Percentiles rank a stretch among this genome's conserved stretches.
Evolutionary conservation across 176 grass and related monocot species (phyloP).

Genomic region (Guadua angustifolia): DNA sequence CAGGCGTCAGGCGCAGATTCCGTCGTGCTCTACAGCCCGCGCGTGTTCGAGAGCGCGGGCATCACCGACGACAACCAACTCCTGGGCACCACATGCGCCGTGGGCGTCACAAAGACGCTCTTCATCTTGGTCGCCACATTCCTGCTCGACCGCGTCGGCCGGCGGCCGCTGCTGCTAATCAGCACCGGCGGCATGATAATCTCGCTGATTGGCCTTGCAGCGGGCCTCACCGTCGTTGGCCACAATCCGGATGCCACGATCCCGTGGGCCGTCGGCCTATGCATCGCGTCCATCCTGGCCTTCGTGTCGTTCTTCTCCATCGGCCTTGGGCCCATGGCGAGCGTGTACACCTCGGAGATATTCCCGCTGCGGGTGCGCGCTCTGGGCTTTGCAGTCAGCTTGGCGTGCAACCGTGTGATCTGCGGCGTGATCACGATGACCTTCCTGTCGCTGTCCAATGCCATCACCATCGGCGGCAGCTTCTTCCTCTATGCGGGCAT

Average conservation of each 20-base stretch:
- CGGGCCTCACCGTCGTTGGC: slow-evolving; percentile 56
- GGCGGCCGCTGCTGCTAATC: slow-evolving; percentile 72
- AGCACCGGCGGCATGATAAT: slow-evolving; percentile 63
- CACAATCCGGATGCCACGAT: slow-evolving; percentile 40
- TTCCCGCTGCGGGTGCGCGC: slow-evolving; percentile 79
- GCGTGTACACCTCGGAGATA: slow-evolving; percentile 82
- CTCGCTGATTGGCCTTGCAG: slow-evolving; percentile 56
- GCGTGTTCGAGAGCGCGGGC: slow-evolving; percentile 66
- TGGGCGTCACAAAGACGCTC: slow-evolving; percentile 75
- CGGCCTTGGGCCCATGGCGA: slow-evolving; percentile 77
- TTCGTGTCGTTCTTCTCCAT: slow-evolving; percentile 91
- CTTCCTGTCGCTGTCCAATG: slow-evolving; percentile 70
- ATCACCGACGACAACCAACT: slow-evolving; percentile 46
- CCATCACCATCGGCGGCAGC: slow-evolving; percentile 79
- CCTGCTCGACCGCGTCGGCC: slow-evolving; percentile 68
- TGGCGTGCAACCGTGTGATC: slow-evolving; percentile 69
- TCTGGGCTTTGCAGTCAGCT: slow-evolving; percentile 60
- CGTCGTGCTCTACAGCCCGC: slow-evolving; percentile 86
- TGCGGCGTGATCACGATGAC: slow-evolving; percentile 86
- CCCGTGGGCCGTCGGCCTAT: slow-evolving; percentile 62
- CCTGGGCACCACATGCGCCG: slow-evolving; percentile 71
- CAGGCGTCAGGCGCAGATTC: slow-evolving; percentile 83
- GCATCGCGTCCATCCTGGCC: slow-evolving; percentile 61
- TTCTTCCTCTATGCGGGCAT: slow-evolving; percentile 81
- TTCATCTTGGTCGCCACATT: slow-evolving; percentile 87